Evolutionary conservation across 768 basidiomycete genomes (phyloP), one percentile per base, ranked within the genome.

Genomic region (Suillus luteus): DNA sequence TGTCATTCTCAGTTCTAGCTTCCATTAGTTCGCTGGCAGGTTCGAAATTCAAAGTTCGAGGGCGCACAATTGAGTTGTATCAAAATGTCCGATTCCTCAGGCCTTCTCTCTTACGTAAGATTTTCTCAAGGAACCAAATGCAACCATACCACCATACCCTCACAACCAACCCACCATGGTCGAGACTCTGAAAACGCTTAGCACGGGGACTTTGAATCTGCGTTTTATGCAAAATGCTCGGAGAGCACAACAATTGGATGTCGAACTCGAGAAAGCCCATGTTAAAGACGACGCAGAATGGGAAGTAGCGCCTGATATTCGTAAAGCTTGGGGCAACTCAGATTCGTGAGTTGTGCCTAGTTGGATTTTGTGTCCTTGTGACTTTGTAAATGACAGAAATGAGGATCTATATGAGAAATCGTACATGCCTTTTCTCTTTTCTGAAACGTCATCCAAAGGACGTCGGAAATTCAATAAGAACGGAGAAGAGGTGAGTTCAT

Each of bases 151-250:
- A 46, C 2, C 2, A 31, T 2, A 4, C 31, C 31, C 31, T 27
- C 17, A 5, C 27, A 51, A 27, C 3, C 27, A 22, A 57, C 59
- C 35, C 31, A 52, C 54, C 33, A 73, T 74, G 75, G 64, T 48
- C 40, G 76, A 77, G 37, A 27, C 49, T 15, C 24, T 15, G 49
- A 88, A 86, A 73, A 41, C 81, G 3, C 79, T 90, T 43, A 90
- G 89, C 73, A 82, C 80, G 33, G 82, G 87, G 35, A 89, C 88
- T 0, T 78, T 90, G 10, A 83, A 85, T 67, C 80, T 91, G 51
- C 83, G 84, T 2, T 90, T 90, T 71, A 90, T 90, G 89, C 89
- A 88, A 72, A 88, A 88, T 75, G 85, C 88, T 0, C 82, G 85
- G 2, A 81, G 84, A 1, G 78, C 83, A 24, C 85, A 86, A 64